These are phyloP conservation scores for Zymoseptoria pseudotritici DNA, from an alignment of 2,329 filamentous ascomycete genomes.

Conservation along the genomic window DNA sequence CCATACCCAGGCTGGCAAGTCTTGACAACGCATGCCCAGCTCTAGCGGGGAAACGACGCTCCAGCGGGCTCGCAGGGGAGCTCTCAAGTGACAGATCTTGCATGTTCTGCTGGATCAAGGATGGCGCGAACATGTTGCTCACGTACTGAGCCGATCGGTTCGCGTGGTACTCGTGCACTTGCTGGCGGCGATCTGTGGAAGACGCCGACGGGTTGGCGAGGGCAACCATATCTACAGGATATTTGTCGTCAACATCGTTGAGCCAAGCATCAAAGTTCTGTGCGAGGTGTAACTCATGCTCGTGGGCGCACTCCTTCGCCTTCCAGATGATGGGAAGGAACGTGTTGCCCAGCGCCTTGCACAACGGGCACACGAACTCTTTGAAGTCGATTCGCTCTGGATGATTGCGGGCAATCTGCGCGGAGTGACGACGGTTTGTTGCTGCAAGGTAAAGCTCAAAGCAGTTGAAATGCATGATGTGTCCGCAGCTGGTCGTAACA, in stretches of 20 bases:
- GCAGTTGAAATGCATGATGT: constrained; percentile 97
- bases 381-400: constrained; percentile 71
- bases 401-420: constrained; percentile 91
- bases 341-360: constrained; percentile 90
- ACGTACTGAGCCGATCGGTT: constrained; percentile 23
- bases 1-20: constrained; percentile 11
- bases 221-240: constrained; percentile 43
- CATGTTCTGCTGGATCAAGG: constrained; percentile 24
- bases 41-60: constrained; percentile 11
- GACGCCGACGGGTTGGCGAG: constrained; percentile 33
- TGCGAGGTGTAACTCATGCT: constrained; percentile 49
- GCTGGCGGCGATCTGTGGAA: constrained; percentile 25
- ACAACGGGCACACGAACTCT: constrained; percentile 93
- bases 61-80: constrained; percentile 13
- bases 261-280: constrained; percentile 63
- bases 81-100: constrained; percentile 21
- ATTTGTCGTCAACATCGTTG: constrained; percentile 40
- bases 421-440: constrained; percentile 72
- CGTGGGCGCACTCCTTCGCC: constrained; percentile 74
- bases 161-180: constrained; percentile 20
- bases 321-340: constrained; percentile 97
- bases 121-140: constrained; percentile 22
- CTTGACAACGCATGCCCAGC: constrained; percentile 9
- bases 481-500: constrained; percentile 84
- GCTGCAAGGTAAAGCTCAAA: constrained; percentile 88